Conservation (phyloP, 1,284 basidiomycete genomes). For the Taiwanofungus camphoratus region DNA sequence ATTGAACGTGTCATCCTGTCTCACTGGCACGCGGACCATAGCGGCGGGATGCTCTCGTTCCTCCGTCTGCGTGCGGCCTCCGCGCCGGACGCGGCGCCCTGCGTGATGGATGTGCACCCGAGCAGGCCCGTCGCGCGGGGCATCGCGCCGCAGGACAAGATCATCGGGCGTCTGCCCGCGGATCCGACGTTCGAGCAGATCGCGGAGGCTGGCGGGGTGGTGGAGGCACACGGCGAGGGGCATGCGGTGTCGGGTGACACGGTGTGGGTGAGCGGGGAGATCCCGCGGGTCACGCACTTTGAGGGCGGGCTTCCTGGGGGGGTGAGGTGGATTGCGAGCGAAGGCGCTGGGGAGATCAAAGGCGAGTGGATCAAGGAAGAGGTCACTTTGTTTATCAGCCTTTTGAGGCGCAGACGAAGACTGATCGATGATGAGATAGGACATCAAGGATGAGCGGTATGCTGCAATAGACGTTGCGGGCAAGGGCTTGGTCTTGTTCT, state of each 20-base stretch:
- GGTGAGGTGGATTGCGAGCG: conserved; percentile 49
- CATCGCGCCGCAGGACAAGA: conserved; percentile 55
- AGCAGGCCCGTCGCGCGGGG: conserved; percentile 69
- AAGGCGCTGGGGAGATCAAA: conserved; percentile 24
- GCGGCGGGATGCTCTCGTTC: conserved; percentile 64
- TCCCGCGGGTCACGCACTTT: conserved; percentile 62
- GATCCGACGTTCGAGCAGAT: conserved; percentile 74
- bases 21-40: conserved; percentile 85
- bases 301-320: conserved; percentile 67
- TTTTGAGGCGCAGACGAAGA: background rate
- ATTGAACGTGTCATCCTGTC: conserved; percentile 67
- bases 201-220: conserved; percentile 43
- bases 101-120: conserved; percentile 70
- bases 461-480: conserved; percentile 69
- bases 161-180: conserved; percentile 52
- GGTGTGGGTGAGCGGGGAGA: conserved; percentile 76
- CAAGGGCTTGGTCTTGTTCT: conserved; percentile 77
- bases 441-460: conserved; percentile 80
- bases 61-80: conserved; percentile 36
- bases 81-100: conserved; percentile 21
- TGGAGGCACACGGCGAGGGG: conserved; percentile 50
- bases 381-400: conserved; percentile 31
- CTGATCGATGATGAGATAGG: conserved; percentile 32
- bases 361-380: conserved; percentile 59
- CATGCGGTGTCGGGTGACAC: conserved; percentile 58